phyloP scores from a whole-genome alignment of 495 filamentous ascomycete genomes.

The Aspergillus olivimuriae region DNA sequence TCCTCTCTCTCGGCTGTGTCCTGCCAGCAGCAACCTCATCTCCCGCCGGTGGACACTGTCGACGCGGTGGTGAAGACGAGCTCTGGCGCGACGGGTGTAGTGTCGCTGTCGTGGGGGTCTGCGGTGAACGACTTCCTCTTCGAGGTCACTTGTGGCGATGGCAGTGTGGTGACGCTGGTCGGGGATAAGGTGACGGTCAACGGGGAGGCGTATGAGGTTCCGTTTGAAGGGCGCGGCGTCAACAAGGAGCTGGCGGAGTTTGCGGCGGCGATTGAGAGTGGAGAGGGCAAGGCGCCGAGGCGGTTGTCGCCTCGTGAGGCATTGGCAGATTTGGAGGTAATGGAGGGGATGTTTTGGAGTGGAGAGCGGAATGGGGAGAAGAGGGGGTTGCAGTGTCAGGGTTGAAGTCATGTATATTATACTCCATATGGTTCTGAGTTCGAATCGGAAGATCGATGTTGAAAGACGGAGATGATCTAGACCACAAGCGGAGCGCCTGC shows the following conservation, averaged over 20 bases:
- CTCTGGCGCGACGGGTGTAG: constrained; percentile 55
- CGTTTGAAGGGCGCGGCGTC: constrained; percentile 53
- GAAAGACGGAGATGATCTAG: too few species aligned
- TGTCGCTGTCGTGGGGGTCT: constrained; percentile 61
- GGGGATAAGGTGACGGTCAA: constrained; percentile 50
- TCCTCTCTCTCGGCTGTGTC: constrained; percentile 53
- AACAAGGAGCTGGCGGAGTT: constrained; percentile 62
- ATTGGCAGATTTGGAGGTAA: constrained; percentile 63
- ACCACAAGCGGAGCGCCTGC: too few species aligned
- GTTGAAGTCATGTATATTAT: neutral
- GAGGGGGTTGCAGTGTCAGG: constrained; percentile 18
- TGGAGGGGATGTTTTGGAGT: constrained; percentile 58
- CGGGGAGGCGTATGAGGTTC: constrained; percentile 44
- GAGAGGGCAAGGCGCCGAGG: constrained; percentile 39
- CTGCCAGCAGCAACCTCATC: constrained; percentile 48
- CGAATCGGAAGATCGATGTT: neutral
- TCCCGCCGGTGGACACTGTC: constrained; percentile 71
- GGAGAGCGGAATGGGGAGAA: constrained; percentile 46
- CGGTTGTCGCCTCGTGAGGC: constrained; percentile 60
- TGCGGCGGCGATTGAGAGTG: constrained; percentile 45
- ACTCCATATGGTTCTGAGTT: neutral
- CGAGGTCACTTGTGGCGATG: constrained; percentile 40
- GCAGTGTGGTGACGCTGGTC: constrained; percentile 45
- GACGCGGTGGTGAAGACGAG: constrained; percentile 55
- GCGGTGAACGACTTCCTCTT: constrained; percentile 49